A percentile compares a stretch with the other conserved stretches of the same genome.
phyloP scores from a whole-genome alignment of 805 yeast species.

The Metschnikowia reukaufii region DNA sequence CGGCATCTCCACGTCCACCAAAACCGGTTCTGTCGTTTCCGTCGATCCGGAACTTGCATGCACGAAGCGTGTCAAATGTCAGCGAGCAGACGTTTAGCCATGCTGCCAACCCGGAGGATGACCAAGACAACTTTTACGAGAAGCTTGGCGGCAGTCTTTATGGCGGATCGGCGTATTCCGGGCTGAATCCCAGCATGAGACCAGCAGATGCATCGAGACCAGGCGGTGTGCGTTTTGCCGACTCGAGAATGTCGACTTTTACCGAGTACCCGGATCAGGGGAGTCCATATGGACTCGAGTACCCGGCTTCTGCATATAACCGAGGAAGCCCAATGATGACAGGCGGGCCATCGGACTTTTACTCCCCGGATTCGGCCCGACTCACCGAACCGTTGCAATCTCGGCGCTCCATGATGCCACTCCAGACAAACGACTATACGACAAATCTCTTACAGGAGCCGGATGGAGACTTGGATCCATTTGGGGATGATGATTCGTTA shows the following conservation, averaged over 20 bases:
- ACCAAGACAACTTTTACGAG: slow-evolving; percentile 20
- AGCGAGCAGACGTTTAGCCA: slow-evolving; percentile 13
- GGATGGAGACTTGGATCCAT: slow-evolving; percentile 40
- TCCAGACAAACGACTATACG: slow-evolving; percentile 31
- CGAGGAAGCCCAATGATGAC: slow-evolving; percentile 10
- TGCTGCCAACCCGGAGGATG: slow-evolving; percentile 11
- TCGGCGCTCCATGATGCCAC: slow-evolving; percentile 12
- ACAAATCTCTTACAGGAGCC: slow-evolving; percentile 43
- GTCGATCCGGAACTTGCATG: slow-evolving; percentile 4
- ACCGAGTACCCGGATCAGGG: slow-evolving; percentile 6
- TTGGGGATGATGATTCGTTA: slow-evolving; percentile 45
- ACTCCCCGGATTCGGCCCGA: neutral
- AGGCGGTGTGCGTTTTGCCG: slow-evolving; percentile 12
- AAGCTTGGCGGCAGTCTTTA: slow-evolving; percentile 21
- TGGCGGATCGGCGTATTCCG: slow-evolving; percentile 11
- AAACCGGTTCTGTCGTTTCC: slow-evolving; percentile 2
- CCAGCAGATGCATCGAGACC: neutral
- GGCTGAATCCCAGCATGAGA: slow-evolving; percentile 1
- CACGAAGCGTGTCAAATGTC: slow-evolving; percentile 11
- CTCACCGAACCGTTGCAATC: neutral
- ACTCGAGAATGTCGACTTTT: slow-evolving; percentile 9
- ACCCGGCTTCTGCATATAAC: slow-evolving; percentile 18
- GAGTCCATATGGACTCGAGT: slow-evolving; percentile 12
- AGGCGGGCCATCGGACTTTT: slow-evolving; percentile 2
- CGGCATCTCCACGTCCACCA: neutral